Evolutionary conservation across 129 eudicot species (phyloP).

Genomic region (Flaveria trinervia): DNA sequence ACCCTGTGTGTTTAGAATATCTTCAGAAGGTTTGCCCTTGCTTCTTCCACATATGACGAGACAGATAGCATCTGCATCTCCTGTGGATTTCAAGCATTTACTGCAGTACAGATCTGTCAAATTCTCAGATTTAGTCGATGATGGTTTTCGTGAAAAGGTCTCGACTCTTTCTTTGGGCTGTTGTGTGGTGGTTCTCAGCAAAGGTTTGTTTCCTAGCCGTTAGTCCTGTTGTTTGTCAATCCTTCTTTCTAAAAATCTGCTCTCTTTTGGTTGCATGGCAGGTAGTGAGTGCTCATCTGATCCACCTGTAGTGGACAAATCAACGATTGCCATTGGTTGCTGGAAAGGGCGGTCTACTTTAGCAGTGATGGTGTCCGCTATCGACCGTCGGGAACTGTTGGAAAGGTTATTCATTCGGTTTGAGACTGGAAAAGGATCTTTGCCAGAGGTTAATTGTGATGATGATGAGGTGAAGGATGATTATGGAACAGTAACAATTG

Average conservation of each 20-base stretch:
- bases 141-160: conserved; percentile 68
- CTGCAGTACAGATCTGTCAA: conserved; percentile 78
- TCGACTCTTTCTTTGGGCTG: conserved; percentile 68
- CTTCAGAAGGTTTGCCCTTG: conserved; percentile 97
- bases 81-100: conserved; percentile 78
- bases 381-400: conserved; percentile 82
- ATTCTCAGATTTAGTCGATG: conserved; percentile 73
- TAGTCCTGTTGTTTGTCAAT: background rate
- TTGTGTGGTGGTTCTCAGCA: conserved; percentile 74
- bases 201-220: conserved; percentile 52
- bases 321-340: conserved; percentile 86
- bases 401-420: conserved; percentile 57
- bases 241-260: background rate
- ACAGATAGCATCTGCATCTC: conserved; percentile 68
- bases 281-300: conserved; percentile 41
- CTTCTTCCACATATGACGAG: conserved; percentile 85
- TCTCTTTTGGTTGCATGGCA: conserved; percentile 34
- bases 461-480: conserved; percentile 37
- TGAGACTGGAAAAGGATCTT: conserved; percentile 35
- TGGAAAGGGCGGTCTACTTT: conserved; percentile 91
- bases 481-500: conserved; percentile 9
- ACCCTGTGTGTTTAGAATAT: conserved; percentile 76
- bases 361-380: conserved; percentile 80
- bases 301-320: conserved; percentile 46
- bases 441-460: conserved; percentile 19